Evolutionary conservation across 2,329 filamentous ascomycete genomes (phyloP).

Genomic region (Exophiala xenobiotica): DNA sequence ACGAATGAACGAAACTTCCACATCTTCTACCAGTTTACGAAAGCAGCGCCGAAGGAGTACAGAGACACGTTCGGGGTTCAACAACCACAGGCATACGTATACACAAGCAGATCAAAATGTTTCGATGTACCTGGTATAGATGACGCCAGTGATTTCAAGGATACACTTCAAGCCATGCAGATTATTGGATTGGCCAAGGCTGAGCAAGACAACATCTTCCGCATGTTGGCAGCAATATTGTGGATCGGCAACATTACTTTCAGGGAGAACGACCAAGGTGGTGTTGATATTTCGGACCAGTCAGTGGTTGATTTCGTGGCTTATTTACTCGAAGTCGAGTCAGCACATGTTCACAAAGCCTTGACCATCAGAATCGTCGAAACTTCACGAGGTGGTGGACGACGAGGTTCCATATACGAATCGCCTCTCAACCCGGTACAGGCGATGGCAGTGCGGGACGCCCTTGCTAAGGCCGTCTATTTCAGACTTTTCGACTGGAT

Average conservation of each 20-base stretch:
- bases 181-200: conserved; percentile 83
- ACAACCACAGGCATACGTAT: conserved; percentile 86
- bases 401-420: conserved; percentile 67
- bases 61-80: conserved; percentile 87
- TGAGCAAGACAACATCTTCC: conserved; percentile 95
- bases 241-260: conserved; percentile 97
- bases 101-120: conserved; percentile 92
- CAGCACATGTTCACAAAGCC: conserved; percentile 76
- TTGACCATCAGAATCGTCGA: conserved; percentile 86
- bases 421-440: conserved; percentile 84
- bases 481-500: conserved; percentile 99
- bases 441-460: conserved; percentile 82
- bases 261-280: conserved; percentile 81
- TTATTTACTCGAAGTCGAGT: conserved; percentile 85
- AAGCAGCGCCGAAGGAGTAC: conserved; percentile 84
- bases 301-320: conserved; percentile 93
- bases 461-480: conserved; percentile 92
- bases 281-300: conserved; percentile 81
- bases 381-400: conserved; percentile 61
- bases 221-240: conserved; percentile 85
- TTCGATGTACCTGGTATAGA: conserved; percentile 93
- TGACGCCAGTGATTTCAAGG: conserved; percentile 81
- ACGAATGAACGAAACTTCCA: conserved; percentile 96
- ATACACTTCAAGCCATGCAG: conserved; percentile 92
- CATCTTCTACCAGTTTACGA: conserved; percentile 99